Evolutionary conservation across 2,329 filamentous ascomycete genomes (phyloP), one percentile per base, ranked within the genome.

Genomic region (Laburnicola sp.): DNA sequence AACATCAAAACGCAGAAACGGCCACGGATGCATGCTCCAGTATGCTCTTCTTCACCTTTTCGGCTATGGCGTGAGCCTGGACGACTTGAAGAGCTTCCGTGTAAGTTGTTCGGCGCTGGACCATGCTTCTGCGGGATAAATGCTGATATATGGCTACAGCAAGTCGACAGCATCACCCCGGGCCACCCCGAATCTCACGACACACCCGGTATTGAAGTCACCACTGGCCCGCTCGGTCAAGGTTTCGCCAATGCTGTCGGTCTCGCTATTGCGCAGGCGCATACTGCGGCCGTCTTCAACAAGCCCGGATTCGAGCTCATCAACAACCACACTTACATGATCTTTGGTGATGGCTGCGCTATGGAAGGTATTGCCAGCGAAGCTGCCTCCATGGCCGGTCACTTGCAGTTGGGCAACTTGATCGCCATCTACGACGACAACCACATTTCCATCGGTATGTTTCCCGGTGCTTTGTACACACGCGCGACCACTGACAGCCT

Each of bases 401-500:
- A 99, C 81, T 84, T 97, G 76, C 89, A 97, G 84, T 86, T 99
- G 61, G 94, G 93, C 74, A 99, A 97, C 84, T 82, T 99, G 71
- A 97, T 97, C 78, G 86, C 85, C 77, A 84, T 99, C 78, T 99
- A 93, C 78, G 94, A 99, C 74, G 94, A 99, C 83, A 99, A 99
- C 85, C 89, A 96, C 77, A 97, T 99, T 73, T 96, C 84, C 62
- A 86, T 86, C 67, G 84, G 84, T 86, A 72, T 73, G 82, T 54
- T 26, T 43, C 30, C 36, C 31, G 22, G 23, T 10, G 9, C 1
- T 23, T 45, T 9, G 6, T 11, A 4, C 7, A 16, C 4, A 25
- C n/a, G 26, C 21, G 9, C 32, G 28, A 38, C 62, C 69, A 57
- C 68, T 47, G 8, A 9, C 11, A 38, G 42, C 31, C 34, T 37